Percentiles rank a stretch among this genome's conserved stretches.
Conservation (phyloP, 1,284 basidiomycete species). For the Leccinum subrobustum region DNA sequence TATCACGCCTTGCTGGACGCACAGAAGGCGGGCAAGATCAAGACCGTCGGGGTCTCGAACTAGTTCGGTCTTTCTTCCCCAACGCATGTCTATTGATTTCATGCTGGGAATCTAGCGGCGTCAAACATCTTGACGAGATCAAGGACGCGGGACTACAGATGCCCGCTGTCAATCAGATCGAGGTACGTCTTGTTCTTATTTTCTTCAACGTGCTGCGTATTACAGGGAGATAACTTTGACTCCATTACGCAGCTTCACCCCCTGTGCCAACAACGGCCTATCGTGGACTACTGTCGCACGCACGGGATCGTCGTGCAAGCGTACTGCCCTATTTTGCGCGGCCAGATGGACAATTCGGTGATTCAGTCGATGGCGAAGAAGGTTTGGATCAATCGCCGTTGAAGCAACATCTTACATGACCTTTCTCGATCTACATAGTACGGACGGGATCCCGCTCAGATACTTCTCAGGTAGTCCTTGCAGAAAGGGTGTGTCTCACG, state of each 20-base stretch:
- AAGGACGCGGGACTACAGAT: conserved; percentile 53
- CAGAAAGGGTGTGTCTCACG: conserved; percentile 65
- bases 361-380: conserved; percentile 57
- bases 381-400: conserved; percentile 34
- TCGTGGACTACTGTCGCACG: conserved; percentile 73
- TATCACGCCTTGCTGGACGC: conserved; percentile 62
- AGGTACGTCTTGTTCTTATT: conserved; percentile 44
- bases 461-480: conserved; percentile 81
- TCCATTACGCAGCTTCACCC: conserved; percentile 63
- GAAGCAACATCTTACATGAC: background rate
- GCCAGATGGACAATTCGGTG: conserved; percentile 53
- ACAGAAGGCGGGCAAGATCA: conserved; percentile 65
- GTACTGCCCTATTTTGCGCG: conserved; percentile 71
- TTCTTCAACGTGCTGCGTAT: background rate
- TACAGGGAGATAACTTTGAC: conserved; percentile 4
- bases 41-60: conserved; percentile 72
- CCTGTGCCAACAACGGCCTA: conserved; percentile 77
- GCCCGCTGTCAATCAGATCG: conserved; percentile 84
- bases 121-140: conserved; percentile 80
- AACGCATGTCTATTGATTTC: background rate
- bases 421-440: conserved; percentile 27
- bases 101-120: conserved; percentile 43
- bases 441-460: conserved; percentile 61
- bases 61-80: conserved; percentile 46
- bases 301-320: conserved; percentile 76